Evolutionary conservation across 768 basidiomycete genomes (phyloP).

Genomic region (Leccinellum albellum): DNA sequence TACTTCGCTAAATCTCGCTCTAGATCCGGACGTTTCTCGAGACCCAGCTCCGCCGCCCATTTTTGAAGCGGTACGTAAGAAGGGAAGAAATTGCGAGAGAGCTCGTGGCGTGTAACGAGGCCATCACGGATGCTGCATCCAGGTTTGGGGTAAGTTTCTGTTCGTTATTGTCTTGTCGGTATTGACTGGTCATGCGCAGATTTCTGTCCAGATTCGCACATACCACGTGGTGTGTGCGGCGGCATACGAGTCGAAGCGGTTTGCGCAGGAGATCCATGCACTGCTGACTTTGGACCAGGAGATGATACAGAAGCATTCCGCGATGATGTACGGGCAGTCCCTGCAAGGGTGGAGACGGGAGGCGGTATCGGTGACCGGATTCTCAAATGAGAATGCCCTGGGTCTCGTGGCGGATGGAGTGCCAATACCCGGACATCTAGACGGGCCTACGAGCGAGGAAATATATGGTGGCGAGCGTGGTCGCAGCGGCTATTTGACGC

Average conservation of each 20-base stretch:
- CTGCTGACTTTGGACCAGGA: conserved; percentile 16
- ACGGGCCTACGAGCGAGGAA: background rate
- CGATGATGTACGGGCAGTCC: conserved; percentile 6
- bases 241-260: conserved; percentile 23
- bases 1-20: background rate
- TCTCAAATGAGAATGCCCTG: conserved; percentile 4
- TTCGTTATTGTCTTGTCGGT: background rate
- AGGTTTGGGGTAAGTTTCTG: conserved; percentile 21
- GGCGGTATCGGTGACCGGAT: background rate
- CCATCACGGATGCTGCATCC: conserved; percentile 44
- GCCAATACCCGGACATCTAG: background rate
- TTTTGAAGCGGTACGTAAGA: conserved; percentile 74
- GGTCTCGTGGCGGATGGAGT: background rate
- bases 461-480: background rate
- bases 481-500: background rate
- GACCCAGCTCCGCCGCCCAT: conserved; percentile 63
- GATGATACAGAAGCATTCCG: conserved; percentile 11
- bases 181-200: conserved; percentile 19
- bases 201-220: conserved; percentile 51
- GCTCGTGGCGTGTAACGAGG: conserved; percentile 49
- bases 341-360: conserved; percentile 1
- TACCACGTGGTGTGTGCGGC: conserved; percentile 46
- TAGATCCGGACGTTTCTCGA: conserved; percentile 52
- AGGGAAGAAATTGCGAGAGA: conserved; percentile 62
- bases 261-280: conserved; percentile 19